Percentiles rank a stretch among this genome's conserved stretches.
These are phyloP conservation scores for Nakazawaea sp. DNA, from an alignment of 805 yeast genomes.

Conservation along the genomic window DNA sequence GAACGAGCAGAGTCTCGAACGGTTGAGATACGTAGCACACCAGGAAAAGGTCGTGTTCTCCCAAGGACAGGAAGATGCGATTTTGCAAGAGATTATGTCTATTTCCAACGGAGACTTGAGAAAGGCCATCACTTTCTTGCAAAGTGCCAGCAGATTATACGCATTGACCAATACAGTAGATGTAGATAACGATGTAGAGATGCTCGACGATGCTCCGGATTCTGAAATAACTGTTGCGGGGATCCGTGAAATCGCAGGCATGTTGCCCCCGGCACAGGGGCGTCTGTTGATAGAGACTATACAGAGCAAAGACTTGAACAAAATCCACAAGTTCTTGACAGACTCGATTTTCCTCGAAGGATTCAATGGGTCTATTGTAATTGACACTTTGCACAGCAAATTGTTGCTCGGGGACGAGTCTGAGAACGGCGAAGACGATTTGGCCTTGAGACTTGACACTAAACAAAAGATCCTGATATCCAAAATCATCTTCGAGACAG, in stretches of 20 bases:
- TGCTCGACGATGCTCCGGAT: constrained; percentile 16
- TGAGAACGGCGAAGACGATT: constrained; percentile 22
- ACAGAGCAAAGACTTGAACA: constrained; percentile 17
- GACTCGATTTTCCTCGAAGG: constrained; percentile 23
- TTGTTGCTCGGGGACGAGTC: constrained; percentile 17
- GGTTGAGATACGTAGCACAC: constrained; percentile 58
- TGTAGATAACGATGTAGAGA: constrained; percentile 24
- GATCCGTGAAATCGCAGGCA: constrained; percentile 25
- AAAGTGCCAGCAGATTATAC: constrained; percentile 66
- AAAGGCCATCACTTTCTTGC: constrained; percentile 85
- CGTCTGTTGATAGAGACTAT: constrained; percentile 15
- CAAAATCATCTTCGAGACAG: constrained; percentile 62
- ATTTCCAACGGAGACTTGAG: constrained; percentile 88
- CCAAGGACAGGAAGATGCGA: constrained; percentile 37
- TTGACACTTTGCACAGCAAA: constrained; percentile 24
- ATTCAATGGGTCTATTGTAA: constrained; percentile 22
- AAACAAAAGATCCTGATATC: constrained; percentile 61
- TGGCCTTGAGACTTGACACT: constrained; percentile 49
- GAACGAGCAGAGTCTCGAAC: constrained; percentile 56
- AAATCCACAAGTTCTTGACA: constrained; percentile 19
- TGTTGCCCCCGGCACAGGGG: constrained; percentile 18
- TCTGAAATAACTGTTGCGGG: constrained; percentile 12
- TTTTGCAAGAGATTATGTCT: constrained; percentile 54
- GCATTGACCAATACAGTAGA: constrained; percentile 13
- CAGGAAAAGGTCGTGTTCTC: constrained; percentile 31